Evolutionary conservation across 2,329 filamentous ascomycete genomes (phyloP).

Genomic region (Colletotrichum musae): DNA sequence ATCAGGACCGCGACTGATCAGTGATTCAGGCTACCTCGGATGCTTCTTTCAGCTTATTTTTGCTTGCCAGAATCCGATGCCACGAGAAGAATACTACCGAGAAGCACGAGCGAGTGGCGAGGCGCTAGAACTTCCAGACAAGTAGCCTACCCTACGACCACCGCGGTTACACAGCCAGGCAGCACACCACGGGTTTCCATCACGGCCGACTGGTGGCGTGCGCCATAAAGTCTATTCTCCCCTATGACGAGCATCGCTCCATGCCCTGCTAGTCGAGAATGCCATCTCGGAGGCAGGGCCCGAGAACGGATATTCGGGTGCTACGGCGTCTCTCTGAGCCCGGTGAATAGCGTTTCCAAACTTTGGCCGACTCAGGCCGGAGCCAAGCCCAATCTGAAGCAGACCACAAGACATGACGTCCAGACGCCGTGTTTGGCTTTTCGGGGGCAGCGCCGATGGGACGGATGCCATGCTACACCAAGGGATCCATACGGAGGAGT

Average conservation of each 20-base stretch:
- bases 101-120: conserved; percentile 1
- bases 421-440: conserved; percentile 22
- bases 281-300: conserved; percentile 3
- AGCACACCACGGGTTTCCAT: not conserved
- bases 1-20: conserved; percentile 24
- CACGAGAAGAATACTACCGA: not conserved
- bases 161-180: not conserved
- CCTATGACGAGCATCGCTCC: conserved; percentile 14
- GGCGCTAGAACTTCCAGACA: not conserved
- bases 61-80: not conserved
- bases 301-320: conserved; percentile 31
- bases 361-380: conserved; percentile 18
- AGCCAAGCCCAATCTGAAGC: conserved; percentile 32
- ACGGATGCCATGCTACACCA: conserved; percentile 24
- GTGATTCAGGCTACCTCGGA: conserved; percentile 33
- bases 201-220: conserved; percentile 9
- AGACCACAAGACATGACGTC: conserved; percentile 34
- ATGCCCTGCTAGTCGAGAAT: not conserved
- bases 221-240: not conserved
- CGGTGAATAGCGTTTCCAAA: conserved; percentile 31
- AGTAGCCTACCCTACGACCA: no score
- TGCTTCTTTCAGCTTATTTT: conserved; percentile 22
- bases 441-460: conserved; percentile 25
- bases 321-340: conserved; percentile 24
- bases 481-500: conserved; percentile 8